Evolutionary conservation across 2,329 filamentous ascomycete species (phyloP), one percentile per base, ranked within the genome.

Genomic region (Mollisiaceae sp.): DNA sequence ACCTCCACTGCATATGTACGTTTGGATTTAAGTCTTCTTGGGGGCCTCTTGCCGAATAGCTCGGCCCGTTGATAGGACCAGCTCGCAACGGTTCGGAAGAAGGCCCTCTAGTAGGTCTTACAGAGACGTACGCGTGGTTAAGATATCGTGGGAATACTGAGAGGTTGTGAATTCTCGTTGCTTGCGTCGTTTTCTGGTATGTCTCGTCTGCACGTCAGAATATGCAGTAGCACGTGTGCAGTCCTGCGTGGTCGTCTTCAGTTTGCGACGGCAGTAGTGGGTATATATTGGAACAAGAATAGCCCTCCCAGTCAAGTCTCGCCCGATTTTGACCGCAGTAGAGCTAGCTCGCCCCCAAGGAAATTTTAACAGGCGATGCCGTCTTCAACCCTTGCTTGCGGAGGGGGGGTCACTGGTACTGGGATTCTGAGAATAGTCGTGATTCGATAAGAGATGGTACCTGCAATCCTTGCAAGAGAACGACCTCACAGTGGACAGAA

Each of bases 21-120:
- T 64, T 67, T 71, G 63, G 65, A 69, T 61, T 68, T 58, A 63
- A 66, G 55, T 60, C 65, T 65, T 27, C 58, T 72, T 70, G 67
- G 67, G 71, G 56, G 67, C 58, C 66, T 58, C 61, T 62, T 74
- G 62, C 72, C 73, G 71, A 71, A 62, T 64, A 64, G 60, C 70
- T 74, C 72, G 71, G 71, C 43, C 68, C 70, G 71, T 67, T 70
- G 70, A 73, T 73, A 72, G 69, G 70, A 65, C 52, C 63, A 65
- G 58, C 56, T 50, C 62, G 50, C 65, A 66, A 64, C 64, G 62
- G 64, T 39, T 67, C 63, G 64, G 67, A 24, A 54, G 59, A 60
- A 55, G 15, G 50, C 14, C 27, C 32, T 70, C 32, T 39, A 59
- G 38, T 43, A 35, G 27, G 39, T 52, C 55, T 67, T 47, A 61